These are phyloP conservation scores for Apiospora phragmitis DNA, from an alignment of 2,329 filamentous ascomycete genomes.

Conservation along the genomic window DNA sequence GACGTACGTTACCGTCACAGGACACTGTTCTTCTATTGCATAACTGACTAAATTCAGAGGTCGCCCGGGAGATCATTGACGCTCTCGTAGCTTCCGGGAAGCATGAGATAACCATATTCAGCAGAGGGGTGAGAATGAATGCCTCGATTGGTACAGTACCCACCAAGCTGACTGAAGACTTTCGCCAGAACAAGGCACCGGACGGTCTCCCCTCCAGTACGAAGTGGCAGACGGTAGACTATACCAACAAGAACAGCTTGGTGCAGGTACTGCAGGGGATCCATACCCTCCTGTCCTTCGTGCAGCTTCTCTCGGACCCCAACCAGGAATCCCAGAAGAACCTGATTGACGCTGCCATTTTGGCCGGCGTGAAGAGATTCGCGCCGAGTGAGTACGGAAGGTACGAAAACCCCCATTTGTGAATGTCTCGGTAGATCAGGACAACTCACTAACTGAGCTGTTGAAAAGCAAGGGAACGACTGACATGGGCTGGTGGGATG, in stretches of 20 bases:
- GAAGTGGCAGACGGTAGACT: slow-evolving; percentile 39
- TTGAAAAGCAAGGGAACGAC: slow-evolving; percentile 23
- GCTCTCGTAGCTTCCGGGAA: slow-evolving; percentile 46
- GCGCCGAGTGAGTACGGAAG: slow-evolving; percentile 60
- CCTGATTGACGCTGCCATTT: slow-evolving; percentile 59
- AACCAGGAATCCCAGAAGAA: slow-evolving; percentile 47
- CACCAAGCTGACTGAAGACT: not conserved
- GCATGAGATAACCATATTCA: slow-evolving; percentile 54
- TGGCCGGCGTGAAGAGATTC: slow-evolving; percentile 60
- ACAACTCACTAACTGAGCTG: slow-evolving; percentile 10
- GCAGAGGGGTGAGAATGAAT: slow-evolving; percentile 40
- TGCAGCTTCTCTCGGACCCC: slow-evolving; percentile 36
- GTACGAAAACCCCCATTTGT: slow-evolving; percentile 27
- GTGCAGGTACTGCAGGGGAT: slow-evolving; percentile 41
- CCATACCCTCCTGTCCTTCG: slow-evolving; percentile 55
- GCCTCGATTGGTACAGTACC: slow-evolving; percentile 17
- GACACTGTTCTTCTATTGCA: not conserved
- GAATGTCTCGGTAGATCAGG: too few relatives aligned
- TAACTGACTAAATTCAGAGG: slow-evolving; percentile 37
- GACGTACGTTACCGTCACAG: slow-evolving; percentile 32
- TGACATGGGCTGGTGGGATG: slow-evolving; percentile 46
- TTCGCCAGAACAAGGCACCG: not conserved
- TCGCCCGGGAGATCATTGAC: slow-evolving; percentile 54
- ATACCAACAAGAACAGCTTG: slow-evolving; percentile 47
- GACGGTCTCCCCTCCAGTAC: not conserved